These are phyloP conservation scores for Cyclocybe cylindracea DNA, from an alignment of 768 basidiomycete genomes.

Conservation along the genomic window DNA sequence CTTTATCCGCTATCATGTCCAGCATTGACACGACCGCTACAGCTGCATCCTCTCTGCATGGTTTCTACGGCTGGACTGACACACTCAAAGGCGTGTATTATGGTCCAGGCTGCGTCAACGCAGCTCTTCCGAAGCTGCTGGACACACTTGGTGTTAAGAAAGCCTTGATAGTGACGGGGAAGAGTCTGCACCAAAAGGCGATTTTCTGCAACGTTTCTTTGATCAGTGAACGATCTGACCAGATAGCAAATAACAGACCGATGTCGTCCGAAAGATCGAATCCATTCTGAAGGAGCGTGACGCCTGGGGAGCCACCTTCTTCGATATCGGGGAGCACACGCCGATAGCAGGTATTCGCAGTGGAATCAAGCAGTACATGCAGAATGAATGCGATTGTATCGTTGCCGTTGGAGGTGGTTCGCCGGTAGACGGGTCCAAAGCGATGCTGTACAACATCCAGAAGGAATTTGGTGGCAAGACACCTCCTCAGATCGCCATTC, in stretches of 20 bases:
- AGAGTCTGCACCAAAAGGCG: conserved; percentile 66
- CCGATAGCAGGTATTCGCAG: conserved; percentile 66
- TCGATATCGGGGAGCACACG: conserved; percentile 71
- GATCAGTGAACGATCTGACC: not conserved
- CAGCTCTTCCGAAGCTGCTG: conserved; percentile 66
- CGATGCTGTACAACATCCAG: conserved; percentile 64
- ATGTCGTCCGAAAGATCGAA: conserved; percentile 58
- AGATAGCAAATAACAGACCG: conserved; percentile 42
- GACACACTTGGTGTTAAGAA: conserved; percentile 54
- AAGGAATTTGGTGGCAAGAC: conserved; percentile 53
- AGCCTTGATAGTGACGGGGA: conserved; percentile 74
- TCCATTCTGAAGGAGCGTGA: conserved; percentile 52
- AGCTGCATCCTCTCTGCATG: conserved; percentile 34
- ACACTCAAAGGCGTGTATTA: conserved; percentile 70
- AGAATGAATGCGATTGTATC: conserved; percentile 63
- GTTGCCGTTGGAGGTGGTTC: conserved; percentile 81
- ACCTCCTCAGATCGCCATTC: conserved; percentile 73
- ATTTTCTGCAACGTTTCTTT: conserved; percentile 6
- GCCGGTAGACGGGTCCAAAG: conserved; percentile 77
- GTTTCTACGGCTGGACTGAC: conserved; percentile 68
- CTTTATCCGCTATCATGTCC: conserved; percentile 21
- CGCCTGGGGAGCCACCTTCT: conserved; percentile 70
- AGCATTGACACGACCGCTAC: conserved; percentile 22
- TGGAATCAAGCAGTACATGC: conserved; percentile 56
- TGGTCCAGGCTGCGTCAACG: conserved; percentile 66